Conservation (phyloP, 352 stramenopile genomes). For the Globisporangium irregulare region DNA sequence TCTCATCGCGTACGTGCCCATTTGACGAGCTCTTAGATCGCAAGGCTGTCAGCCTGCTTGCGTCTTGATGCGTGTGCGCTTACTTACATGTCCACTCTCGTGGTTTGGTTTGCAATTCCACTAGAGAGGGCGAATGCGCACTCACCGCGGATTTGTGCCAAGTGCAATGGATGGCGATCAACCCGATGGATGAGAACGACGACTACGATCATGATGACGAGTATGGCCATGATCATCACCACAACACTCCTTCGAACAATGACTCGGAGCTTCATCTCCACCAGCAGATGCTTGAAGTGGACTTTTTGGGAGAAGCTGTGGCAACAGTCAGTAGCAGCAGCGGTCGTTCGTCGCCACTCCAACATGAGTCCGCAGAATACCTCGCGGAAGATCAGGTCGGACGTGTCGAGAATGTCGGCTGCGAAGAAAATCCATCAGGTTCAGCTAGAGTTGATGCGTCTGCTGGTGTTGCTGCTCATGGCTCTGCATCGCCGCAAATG, state of each 20-base stretch:
- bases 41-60: too few relatives aligned
- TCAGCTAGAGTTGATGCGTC: background rate
- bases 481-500: background rate
- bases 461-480: too few relatives aligned
- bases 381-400: background rate
- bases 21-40: too few relatives aligned
- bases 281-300: conserved; percentile 14
- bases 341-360: background rate
- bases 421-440: background rate
- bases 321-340: background rate
- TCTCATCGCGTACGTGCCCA: conserved; percentile 34
- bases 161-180: conserved; percentile 69
- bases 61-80: conserved; percentile 7
- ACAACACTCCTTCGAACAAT: background rate
- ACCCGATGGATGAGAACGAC: conserved; percentile 43
- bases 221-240: conserved; percentile 1
- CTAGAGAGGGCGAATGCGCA: conserved; percentile 19
- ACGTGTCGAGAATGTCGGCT: background rate
- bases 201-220: conserved; percentile 24
- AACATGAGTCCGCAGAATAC: background rate
- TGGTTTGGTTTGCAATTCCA: background rate
- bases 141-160: conserved; percentile 52
- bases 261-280: background rate
- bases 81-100: background rate
- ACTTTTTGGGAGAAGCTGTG: background rate